Evolutionary conservation across 208 protist species (phyloP).

Genomic region (Strigomonas culicis): DNA sequence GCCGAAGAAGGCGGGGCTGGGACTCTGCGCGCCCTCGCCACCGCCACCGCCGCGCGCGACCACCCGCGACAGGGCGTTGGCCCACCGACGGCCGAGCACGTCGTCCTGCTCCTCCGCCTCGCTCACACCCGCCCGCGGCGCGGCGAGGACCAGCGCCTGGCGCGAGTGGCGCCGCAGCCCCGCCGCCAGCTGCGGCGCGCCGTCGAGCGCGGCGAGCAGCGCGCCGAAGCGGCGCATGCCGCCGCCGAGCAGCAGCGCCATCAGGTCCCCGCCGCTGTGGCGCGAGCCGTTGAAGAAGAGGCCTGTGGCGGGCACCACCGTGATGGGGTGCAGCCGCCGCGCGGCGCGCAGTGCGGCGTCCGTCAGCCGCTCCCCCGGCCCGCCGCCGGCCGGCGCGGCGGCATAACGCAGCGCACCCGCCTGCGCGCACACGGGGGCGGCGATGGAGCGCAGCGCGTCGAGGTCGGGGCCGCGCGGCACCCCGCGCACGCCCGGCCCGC

Average conservation of each 20-base stretch:
- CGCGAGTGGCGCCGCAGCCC: neutral
- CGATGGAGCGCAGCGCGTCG: neutral
- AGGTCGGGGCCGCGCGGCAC: neutral
- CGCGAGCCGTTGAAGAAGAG: conserved; percentile 10
- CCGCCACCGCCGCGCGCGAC: neutral
- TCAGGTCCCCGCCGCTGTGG: neutral
- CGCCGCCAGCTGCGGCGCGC: neutral
- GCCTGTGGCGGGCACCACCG: conserved; percentile 10
- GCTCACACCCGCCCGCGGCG: neutral
- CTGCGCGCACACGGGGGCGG: conserved; percentile 30
- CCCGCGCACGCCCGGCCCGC: neutral
- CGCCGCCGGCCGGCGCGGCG: too few species aligned
- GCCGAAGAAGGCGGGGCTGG: conserved; percentile 16
- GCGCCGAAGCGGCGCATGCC: neutral
- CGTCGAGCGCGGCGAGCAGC: neutral
- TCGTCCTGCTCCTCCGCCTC: neutral
- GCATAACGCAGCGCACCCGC: conserved; percentile 18
- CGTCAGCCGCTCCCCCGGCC: too few species aligned
- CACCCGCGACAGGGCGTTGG: conserved; percentile 4
- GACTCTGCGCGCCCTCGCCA: neutral
- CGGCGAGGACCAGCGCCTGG: neutral
- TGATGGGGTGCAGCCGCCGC: conserved; percentile 14
- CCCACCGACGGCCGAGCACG: conserved; percentile 1
- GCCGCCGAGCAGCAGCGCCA: neutral
- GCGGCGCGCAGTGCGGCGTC: conserved; percentile 1